Percentiles rank a stretch among this genome's conserved stretches.
These are phyloP conservation scores for Paraconiothyrium sp. DNA, from an alignment of 2,329 filamentous ascomycete species.

Conservation along the genomic window DNA sequence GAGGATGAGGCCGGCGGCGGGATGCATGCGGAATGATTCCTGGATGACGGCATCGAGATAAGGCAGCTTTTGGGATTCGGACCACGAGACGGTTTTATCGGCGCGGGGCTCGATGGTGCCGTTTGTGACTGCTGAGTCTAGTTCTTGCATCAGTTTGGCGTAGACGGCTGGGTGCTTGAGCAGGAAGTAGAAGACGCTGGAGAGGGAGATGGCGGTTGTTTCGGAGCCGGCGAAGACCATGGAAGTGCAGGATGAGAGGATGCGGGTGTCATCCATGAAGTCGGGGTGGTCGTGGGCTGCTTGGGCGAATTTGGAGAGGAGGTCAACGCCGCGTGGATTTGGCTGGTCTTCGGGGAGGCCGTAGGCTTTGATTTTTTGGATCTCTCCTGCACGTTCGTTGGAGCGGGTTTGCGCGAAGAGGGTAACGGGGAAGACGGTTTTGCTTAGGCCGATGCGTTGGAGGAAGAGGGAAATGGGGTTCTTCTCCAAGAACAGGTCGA, in stretches of 20 bases:
- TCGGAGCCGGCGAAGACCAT: conserved; percentile 80
- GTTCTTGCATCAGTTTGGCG: conserved; percentile 65
- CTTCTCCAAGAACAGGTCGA: conserved; percentile 76
- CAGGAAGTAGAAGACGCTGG: conserved; percentile 77
- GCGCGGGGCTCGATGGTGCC: conserved; percentile 57
- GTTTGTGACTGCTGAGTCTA: conserved; percentile 66
- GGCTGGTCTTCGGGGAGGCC: conserved; percentile 47
- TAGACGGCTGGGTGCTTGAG: conserved; percentile 70
- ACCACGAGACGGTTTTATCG: conserved; percentile 72
- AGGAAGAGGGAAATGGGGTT: conserved; percentile 77
- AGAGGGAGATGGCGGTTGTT: conserved; percentile 79
- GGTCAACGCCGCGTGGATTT: conserved; percentile 59
- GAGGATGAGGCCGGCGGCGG: conserved; percentile 75
- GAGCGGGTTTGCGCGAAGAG: conserved; percentile 75
- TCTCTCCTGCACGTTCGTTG: conserved; percentile 68
- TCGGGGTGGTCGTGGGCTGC: conserved; percentile 73
- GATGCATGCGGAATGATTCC: conserved; percentile 80
- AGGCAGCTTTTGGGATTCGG: conserved; percentile 73
- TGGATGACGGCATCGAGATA: conserved; percentile 83
- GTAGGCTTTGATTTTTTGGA: conserved; percentile 57
- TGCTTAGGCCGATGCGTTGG: conserved; percentile 72
- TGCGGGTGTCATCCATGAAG: conserved; percentile 75
- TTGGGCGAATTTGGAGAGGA: conserved; percentile 77
- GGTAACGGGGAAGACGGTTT: conserved; percentile 76
- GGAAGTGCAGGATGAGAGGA: conserved; percentile 75